Evolutionary conservation across 2,329 filamentous ascomycete genomes (phyloP).

Genomic region (Rhinocladiella mackenziei): DNA sequence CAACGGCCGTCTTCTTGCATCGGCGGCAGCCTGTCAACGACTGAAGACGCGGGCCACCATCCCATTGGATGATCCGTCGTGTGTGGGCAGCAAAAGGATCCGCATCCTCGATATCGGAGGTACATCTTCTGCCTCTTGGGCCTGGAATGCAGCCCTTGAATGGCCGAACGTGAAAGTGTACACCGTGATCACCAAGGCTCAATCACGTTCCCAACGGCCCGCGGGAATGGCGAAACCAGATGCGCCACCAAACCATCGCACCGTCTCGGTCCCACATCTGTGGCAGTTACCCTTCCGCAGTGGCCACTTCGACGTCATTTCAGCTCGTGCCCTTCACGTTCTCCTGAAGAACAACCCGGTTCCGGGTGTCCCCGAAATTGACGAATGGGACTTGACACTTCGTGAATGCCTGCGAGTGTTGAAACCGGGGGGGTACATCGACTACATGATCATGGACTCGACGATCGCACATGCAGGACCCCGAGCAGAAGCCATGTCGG

Average conservation of each 20-base stretch:
- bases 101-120: conserved; percentile 84
- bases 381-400: conserved; percentile 86
- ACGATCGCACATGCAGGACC: conserved; percentile 83
- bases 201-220: conserved; percentile 61
- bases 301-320: conserved; percentile 86
- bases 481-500: conserved; percentile 72
- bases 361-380: conserved; percentile 58
- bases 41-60: conserved; percentile 29
- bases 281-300: conserved; percentile 80
- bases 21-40: conserved; percentile 42
- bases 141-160: conserved; percentile 84
- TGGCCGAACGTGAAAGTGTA: conserved; percentile 83
- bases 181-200: conserved; percentile 75
- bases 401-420: conserved; percentile 84
- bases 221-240: conserved; percentile 53
- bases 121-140: conserved; percentile 84
- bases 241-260: conserved; percentile 82
- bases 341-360: conserved; percentile 68
- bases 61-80: conserved; percentile 28
- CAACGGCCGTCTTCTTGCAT: conserved; percentile 57
- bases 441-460: conserved; percentile 85
- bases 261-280: conserved; percentile 71
- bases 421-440: conserved; percentile 87
- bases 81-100: conserved; percentile 45
- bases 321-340: conserved; percentile 78